Evolutionary conservation across 2,329 filamentous ascomycete genomes (phyloP).

Genomic region (Phyllachora maydis): DNA sequence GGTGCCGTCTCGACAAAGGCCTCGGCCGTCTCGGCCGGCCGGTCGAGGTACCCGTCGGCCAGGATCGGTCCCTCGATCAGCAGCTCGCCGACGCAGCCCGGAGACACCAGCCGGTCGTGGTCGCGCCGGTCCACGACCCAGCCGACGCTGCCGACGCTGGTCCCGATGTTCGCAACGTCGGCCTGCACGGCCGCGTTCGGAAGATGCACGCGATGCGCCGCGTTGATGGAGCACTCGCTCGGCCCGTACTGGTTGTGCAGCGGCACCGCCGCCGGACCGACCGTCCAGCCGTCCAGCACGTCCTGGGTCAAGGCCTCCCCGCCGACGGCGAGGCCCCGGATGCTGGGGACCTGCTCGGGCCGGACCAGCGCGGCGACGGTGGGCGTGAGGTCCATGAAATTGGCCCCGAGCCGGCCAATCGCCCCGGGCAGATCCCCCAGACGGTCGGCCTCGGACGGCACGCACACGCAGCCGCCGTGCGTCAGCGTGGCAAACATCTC

Average conservation of each 20-base stretch:
- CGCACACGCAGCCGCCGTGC: slow-evolving; percentile 11
- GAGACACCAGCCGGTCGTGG: slow-evolving; percentile 20
- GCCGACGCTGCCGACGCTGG: slow-evolving; percentile 21
- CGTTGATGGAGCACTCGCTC: slow-evolving; percentile 3
- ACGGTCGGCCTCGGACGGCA: slow-evolving; percentile 1
- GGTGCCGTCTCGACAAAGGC: slow-evolving; percentile 37
- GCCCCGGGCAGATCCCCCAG: slow-evolving; percentile 1
- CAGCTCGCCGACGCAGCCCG: slow-evolving; percentile 25
- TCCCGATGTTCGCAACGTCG: slow-evolving; percentile 19
- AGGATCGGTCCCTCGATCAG: slow-evolving; percentile 36
- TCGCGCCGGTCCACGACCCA: slow-evolving; percentile 27
- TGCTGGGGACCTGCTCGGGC: slow-evolving; percentile 1
- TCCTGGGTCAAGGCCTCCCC: slow-evolving; percentile 1
- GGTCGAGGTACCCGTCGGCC: slow-evolving; percentile 35
- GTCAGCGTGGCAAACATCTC: slow-evolving; percentile 5
- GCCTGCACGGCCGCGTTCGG: slow-evolving; percentile 9
- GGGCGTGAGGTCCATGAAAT: slow-evolving; percentile 1
- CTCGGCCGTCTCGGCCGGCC: slow-evolving; percentile 30
- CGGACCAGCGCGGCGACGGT: neutral
- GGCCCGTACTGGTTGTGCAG: slow-evolving; percentile 2
- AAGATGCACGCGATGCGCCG: slow-evolving; percentile 6
- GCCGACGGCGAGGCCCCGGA: slow-evolving; percentile 1
- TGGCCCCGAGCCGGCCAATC: neutral
- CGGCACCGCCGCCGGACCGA: neutral
- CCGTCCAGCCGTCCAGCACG: slow-evolving; percentile 1